Percentiles rank a stretch among this genome's conserved stretches.
Conservation (phyloP, 352 stramenopile species). For the Globisporangium spiculum region DNA sequence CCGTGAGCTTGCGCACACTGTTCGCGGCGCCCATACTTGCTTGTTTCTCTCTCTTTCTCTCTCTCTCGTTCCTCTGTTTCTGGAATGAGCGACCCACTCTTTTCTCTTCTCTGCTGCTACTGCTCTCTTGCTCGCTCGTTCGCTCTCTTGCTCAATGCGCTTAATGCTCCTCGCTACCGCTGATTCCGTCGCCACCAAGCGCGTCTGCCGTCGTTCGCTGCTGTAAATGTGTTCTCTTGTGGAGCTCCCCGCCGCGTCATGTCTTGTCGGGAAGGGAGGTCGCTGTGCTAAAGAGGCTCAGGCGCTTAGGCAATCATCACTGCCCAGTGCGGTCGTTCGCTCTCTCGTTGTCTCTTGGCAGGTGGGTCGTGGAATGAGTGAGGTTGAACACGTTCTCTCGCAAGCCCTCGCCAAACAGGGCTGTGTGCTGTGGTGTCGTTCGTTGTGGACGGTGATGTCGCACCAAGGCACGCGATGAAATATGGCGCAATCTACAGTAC, state of each 20-base stretch:
- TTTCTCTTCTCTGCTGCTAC: neutral
- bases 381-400: neutral
- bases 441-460: slow-evolving; percentile 11
- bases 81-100: neutral
- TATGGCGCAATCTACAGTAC: slow-evolving; percentile 13
- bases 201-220: slow-evolving; percentile 7
- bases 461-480: slow-evolving; percentile 11
- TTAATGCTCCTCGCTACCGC: slow-evolving; percentile 9
- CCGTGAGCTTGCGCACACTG: slow-evolving; percentile 77
- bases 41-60: slow-evolving; percentile 8
- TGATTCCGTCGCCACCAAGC: slow-evolving; percentile 11
- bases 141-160: slow-evolving; percentile 1
- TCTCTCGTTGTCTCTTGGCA: slow-evolving; percentile 2
- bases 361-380: slow-evolving; percentile 1
- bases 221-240: slow-evolving; percentile 12
- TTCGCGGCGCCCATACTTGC: slow-evolving; percentile 69
- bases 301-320: slow-evolving; percentile 31
- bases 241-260: slow-evolving; percentile 25
- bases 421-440: slow-evolving; percentile 5
- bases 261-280: slow-evolving; percentile 19
- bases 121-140: slow-evolving; percentile 9
- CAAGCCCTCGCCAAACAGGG: neutral
- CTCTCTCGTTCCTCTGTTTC: slow-evolving; percentile 4
- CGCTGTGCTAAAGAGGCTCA: neutral
- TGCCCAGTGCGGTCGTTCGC: slow-evolving; percentile 5